Evolutionary conservation across 2,329 filamentous ascomycete genomes (phyloP), one percentile per base, ranked within the genome.

Genomic region (Diplodia sapinea): DNA sequence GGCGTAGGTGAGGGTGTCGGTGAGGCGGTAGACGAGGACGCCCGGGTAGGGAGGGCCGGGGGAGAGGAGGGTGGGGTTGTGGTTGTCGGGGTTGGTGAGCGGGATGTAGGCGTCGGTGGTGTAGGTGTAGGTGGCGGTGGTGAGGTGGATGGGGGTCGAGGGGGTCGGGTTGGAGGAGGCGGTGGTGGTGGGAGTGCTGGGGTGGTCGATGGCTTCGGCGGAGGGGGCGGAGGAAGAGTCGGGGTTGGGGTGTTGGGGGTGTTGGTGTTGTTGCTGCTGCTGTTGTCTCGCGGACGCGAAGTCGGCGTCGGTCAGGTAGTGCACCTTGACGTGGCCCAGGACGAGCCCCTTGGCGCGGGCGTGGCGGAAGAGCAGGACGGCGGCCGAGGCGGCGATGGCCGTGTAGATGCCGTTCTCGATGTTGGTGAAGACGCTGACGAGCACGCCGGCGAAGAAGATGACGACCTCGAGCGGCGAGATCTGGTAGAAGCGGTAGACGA

Each of bases 1-100:
- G 69, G 94, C 93, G 74, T 97, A 99, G 80, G 94, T 96, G 84
- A 96, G 97, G 50, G 93, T 92, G 81, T 97, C 94, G 0, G 91
- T 89, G 79, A 97, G n/a, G 76, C 72, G 70, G 77, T 79, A 13
- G 77, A 77, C 3, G 75, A 78, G 70, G 72, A 74, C 65, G 76
- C 29, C 29, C 8, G 59, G 59, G 59, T 63, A 29, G 0, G 59
- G 47, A 11, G 23, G 12, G 15, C n/a, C 72, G 47, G 73, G 11
- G 31, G 51, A n/a, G 4, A 52, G 36, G 31, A 40, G 4, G 38
- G n/a, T n/a, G n/a, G n/a, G n/a, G n/a, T n/a, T n/a, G n/a, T n/a
- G n/a, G n/a, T n/a, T n/a, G n/a, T n/a, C n/a, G n/a, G 8, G 33
- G 56, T 66, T 54, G 26, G n/a, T 55, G n/a, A 33, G 38, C 17